Conservation (phyloP, 75 land plant species). For the Pinus albicaulis region DNA sequence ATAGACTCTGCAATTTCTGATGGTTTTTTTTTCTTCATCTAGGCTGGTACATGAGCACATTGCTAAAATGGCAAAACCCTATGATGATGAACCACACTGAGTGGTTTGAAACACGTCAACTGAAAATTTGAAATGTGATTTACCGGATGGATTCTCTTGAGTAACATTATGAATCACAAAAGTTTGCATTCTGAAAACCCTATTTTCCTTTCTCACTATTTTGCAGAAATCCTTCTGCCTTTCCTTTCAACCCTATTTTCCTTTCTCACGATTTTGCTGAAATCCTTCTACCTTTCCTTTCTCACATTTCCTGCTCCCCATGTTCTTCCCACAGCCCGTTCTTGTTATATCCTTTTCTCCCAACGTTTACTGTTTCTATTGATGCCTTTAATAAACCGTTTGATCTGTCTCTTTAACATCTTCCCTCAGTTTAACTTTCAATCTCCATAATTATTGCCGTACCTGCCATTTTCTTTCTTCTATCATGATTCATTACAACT, state of each 20-base stretch:
- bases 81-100: no score
- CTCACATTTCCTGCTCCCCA: not conserved
- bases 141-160: no score
- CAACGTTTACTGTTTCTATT: not conserved
- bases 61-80: not conserved
- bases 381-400: not conserved
- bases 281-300: not conserved
- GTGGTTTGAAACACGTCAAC: no score
- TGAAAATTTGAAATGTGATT: no score
- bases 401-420: not conserved
- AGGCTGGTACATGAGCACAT: no score
- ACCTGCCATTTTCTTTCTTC: not conserved
- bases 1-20: not conserved
- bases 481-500: not conserved
- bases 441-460: not conserved
- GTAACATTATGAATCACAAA: no score
- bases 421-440: not conserved
- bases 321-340: not conserved
- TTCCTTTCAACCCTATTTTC: no score
- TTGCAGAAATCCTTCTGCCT: no score
- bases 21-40: not conserved
- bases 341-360: not conserved
- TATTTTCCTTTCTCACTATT: no score
- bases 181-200: no score
- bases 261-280: not conserved